Percentiles rank a stretch among this genome's conserved stretches.
Evolutionary conservation across 192 early-diverging fungal species (phyloP).

Genomic region (Entomortierella chlamydospora): DNA sequence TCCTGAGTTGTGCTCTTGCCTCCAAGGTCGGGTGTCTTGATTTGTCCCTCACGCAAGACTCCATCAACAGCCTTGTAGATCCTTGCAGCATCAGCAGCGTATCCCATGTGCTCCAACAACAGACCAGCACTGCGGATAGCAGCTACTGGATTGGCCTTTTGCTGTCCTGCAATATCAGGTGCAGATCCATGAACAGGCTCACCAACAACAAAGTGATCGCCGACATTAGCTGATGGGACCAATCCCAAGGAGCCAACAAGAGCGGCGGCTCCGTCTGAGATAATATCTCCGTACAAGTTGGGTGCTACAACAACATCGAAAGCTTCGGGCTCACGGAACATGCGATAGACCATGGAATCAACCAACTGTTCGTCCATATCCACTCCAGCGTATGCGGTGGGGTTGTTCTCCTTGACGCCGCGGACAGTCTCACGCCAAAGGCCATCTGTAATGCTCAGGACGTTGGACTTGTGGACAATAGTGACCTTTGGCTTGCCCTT

Average conservation of each 20-base stretch:
- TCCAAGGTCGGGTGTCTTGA: conserved; percentile 90
- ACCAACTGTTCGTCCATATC: conserved; percentile 97
- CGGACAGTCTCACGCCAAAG: conserved; percentile 95
- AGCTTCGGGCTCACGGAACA: conserved; percentile 96
- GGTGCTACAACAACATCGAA: conserved; percentile 98
- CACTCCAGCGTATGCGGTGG: conserved; percentile 66
- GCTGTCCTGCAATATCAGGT: conserved; percentile 97
- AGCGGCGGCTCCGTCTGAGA: conserved; percentile 96
- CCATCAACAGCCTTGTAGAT: conserved; percentile 90
- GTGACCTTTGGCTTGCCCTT: conserved; percentile 82
- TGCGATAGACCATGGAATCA: conserved; percentile 99
- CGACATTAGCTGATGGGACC: conserved; percentile 96
- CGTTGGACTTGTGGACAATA: conserved; percentile 98
- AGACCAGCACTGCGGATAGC: conserved; percentile 94
- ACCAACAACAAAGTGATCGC: conserved; percentile 94
- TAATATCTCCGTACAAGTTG: conserved; percentile 98
- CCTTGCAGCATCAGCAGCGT: conserved; percentile 73
- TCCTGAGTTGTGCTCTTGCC: conserved; percentile 85
- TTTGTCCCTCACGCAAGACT: conserved; percentile 70
- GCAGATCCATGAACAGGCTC: conserved; percentile 98
- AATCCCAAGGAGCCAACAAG: conserved; percentile 95
- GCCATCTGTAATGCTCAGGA: conserved; percentile 94
- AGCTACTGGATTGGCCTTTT: conserved; percentile 97
- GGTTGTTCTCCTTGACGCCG: conserved; percentile 73
- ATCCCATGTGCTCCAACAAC: conserved; percentile 89